Base-by-base conservation (phyloP, 148 eudicot species). In the Tetragonia tetragonoides region DNA sequence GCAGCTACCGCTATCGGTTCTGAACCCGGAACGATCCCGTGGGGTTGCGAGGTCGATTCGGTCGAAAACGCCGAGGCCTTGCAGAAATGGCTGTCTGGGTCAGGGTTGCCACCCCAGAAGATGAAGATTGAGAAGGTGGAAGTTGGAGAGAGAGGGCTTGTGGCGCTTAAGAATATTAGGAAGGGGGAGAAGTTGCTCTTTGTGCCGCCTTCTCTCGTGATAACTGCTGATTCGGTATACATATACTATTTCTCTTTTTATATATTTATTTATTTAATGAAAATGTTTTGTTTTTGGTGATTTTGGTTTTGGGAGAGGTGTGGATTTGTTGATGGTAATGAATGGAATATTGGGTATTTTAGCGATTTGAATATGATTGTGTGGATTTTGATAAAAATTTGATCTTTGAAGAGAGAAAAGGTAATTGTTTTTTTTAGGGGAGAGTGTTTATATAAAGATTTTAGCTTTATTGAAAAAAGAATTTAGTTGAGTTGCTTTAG, bases 31-130 rank as follows among this genome's bases (percentile, higher is more conserved):
- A 60, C 51, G 74, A 86, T 95, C 3, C 83, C 84, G 1, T 95
- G 99, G 99, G 99, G 97, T 0, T 95, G 97, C 76, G 99, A 95
- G 8, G 78, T 82, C 10, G 99, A 95, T 40, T 93, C 99, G 17
- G 40, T 87, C 1, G 94, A 93, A 68, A 95, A 90, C 34, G 97
- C 99, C 2, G 83, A 84, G 53, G 85, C 86, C 53, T 42, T 95
- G 84, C 90, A 91, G 92, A 76, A 78, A 47, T 95, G 97, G 99
- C 82, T 95, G 73, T 49, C 87, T 37, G 81, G 74, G 3, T 85
- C 88, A 7, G 99, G 97, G 2, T 84, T 95, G 8, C 96, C 99
- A 8, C 75, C 80, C 0, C 99, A 95, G 85, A 95, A 95, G 72
- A 89, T 95, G 97, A 94, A 59, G 53, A 90, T 95, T 18, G 81